Evolutionary conservation across 1,139 yeast species (phyloP).

Genomic region (Debaryomyces nepalensis): DNA sequence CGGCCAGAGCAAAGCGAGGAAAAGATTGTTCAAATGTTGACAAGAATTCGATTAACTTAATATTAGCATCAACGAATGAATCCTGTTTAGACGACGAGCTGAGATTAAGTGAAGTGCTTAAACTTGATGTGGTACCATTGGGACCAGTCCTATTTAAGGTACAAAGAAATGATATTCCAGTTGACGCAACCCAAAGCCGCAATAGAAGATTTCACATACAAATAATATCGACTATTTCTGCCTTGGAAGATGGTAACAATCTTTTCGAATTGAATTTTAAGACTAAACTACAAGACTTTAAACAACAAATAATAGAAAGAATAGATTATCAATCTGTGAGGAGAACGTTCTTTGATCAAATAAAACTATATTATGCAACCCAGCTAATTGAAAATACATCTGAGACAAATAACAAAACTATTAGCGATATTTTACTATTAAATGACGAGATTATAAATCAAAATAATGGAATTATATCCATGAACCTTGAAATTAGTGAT

Average conservation of each 20-base stretch:
- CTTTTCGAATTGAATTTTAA: constrained; percentile 29
- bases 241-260: constrained; percentile 27
- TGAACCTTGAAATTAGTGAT: constrained; percentile 20
- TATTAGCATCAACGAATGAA: constrained; percentile 17
- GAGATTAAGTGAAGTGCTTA: constrained; percentile 24
- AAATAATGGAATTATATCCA: constrained; percentile 17
- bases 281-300: constrained; percentile 31
- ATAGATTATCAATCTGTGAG: constrained; percentile 30
- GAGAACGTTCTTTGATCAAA: constrained; percentile 37
- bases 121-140: constrained; percentile 38
- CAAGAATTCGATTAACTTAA: constrained; percentile 14
- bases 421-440: constrained; percentile 22
- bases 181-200: background rate
- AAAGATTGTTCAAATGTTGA: background rate
- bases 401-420: constrained; percentile 14
- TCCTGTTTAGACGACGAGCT: constrained; percentile 18
- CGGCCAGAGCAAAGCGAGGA: constrained; percentile 19
- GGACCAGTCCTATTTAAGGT: constrained; percentile 22
- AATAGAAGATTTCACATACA: constrained; percentile 19
- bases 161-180: background rate
- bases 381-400: constrained; percentile 16
- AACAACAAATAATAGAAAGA: constrained; percentile 27
- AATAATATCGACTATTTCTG: constrained; percentile 23
- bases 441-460: constrained; percentile 17
- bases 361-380: constrained; percentile 24